Base-by-base conservation (phyloP, 2,329 filamentous ascomycete species). In the Alternaria novae-zelandiae region DNA sequence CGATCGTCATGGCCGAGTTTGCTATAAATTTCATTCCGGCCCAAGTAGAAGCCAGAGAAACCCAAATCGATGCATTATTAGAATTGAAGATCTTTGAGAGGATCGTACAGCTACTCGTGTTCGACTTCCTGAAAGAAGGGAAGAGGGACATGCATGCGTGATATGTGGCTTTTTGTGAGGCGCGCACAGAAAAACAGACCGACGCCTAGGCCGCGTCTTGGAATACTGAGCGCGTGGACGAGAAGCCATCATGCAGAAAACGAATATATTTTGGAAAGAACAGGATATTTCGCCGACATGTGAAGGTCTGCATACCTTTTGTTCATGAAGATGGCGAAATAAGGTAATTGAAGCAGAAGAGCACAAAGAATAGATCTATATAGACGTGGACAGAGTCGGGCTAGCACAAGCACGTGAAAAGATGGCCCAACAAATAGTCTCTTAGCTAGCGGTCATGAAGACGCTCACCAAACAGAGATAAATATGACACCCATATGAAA, bases 161-260 rank as follows among this genome's bases (percentile, higher is more conserved):
- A 2, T 9, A 4, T 2, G 1, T 5, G 1, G 7, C 0, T 9
- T 36, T n/a, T 36, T n/a, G 3, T 7, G 6, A 36, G 9, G 15
- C 36, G 0, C 36, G 36, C 36, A 17, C 36, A 41, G 36, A 41
- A 41, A 1, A 17, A 41, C 36, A 17, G 9, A 17, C 36, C 36
- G 8, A 41, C n/a, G n/a, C n/a, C 9, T 17, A 17, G n/a, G 36
- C 15, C n/a, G 36, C 36, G n/a, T 41, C 17, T 41, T 41, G n/a
- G 1, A 0, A 41, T 41, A 10, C 17, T 17, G 36, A 41, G 4
- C 0, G 3, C 5, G 8, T 11, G 36, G 36, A 41, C 3, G 1
- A 17, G 36, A 41, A 41, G n/a, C n/a, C 36, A 41, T 17, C 36
- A 41, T n/a, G n/a, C n/a, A n/a, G n/a, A n/a, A n/a, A n/a, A n/a